Evolutionary conservation across 345 rosid species (phyloP).

Genomic region (Salix suchowensis): DNA sequence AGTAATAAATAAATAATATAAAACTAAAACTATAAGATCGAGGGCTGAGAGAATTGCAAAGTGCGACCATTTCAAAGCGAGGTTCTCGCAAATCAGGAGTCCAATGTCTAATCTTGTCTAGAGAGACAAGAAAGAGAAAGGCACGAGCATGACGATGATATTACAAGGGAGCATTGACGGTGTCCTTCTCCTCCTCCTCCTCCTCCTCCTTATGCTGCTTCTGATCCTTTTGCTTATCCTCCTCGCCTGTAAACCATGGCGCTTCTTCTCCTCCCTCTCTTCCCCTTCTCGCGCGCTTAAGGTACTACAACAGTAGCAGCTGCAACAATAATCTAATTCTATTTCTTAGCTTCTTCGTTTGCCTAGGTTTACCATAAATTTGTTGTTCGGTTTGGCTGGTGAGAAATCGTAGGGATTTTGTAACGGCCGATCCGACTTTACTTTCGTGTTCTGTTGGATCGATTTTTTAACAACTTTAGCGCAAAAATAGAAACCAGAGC

Average conservation of each 20-base stretch:
- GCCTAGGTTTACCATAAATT: neutral
- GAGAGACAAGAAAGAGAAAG: conserved; percentile 19
- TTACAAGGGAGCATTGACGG: conserved; percentile 42
- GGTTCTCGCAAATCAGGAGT: conserved; percentile 50
- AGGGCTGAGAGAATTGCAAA: conserved; percentile 7
- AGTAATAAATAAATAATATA: neutral
- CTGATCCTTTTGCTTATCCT: conserved; percentile 61
- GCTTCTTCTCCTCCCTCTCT: conserved; percentile 47
- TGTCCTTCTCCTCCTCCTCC: conserved; percentile 32
- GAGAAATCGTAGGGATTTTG: neutral
- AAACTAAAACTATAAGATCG: neutral
- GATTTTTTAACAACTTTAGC: neutral
- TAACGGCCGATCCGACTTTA: neutral
- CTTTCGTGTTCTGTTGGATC: neutral
- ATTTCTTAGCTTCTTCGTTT: neutral
- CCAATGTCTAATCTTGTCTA: conserved; percentile 35
- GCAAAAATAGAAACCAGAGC: neutral
- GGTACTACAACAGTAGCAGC: conserved; percentile 31
- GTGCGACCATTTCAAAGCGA: conserved; percentile 81
- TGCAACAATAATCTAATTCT: neutral
- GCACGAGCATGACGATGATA: conserved; percentile 51
- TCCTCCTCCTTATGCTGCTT: conserved; percentile 56
- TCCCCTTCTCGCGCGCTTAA: conserved; percentile 44
- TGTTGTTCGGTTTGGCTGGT: neutral
- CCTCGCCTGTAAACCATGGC: conserved; percentile 90